A percentile compares a stretch with the other conserved stretches of the same genome.
Conservation (phyloP, 139 green algal species). For the Chlamydomonas asymmetrica region DNA sequence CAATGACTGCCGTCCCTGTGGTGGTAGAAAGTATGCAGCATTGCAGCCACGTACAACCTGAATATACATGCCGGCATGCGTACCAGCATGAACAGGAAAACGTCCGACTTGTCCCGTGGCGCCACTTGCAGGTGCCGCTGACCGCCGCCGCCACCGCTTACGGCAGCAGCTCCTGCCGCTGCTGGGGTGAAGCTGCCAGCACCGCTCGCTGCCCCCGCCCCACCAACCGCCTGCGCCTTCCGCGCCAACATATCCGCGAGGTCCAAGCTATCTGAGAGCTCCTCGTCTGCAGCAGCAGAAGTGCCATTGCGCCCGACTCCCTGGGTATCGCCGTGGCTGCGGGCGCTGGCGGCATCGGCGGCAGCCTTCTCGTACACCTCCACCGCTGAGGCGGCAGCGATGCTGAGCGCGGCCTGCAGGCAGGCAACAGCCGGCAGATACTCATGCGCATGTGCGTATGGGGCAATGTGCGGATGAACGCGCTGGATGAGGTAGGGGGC, state of each 20-base stretch:
- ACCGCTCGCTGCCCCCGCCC: background rate
- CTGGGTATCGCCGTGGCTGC: background rate
- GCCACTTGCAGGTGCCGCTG: background rate
- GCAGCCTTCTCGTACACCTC: background rate
- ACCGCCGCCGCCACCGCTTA: constrained; percentile 6
- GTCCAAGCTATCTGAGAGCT: background rate
- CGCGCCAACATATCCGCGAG: background rate
- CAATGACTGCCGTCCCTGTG: no score
- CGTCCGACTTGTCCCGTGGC: constrained; percentile 17
- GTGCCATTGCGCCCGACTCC: no score
- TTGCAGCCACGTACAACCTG: background rate
- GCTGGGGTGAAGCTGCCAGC: background rate
- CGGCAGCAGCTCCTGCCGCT: background rate
- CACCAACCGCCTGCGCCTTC: background rate
- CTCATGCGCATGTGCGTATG: no score
- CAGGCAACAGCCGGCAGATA: no score
- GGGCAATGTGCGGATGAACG: background rate
- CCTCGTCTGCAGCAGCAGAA: no score
- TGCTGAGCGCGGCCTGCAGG: background rate
- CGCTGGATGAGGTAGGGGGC: background rate
- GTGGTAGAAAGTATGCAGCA: no score
- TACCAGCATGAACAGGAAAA: background rate
- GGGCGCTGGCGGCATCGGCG: background rate
- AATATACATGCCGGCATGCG: background rate
- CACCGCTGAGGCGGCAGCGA: background rate